phyloP scores from a whole-genome alignment of 768 basidiomycete species.

The Kwoniella sp. region DNA sequence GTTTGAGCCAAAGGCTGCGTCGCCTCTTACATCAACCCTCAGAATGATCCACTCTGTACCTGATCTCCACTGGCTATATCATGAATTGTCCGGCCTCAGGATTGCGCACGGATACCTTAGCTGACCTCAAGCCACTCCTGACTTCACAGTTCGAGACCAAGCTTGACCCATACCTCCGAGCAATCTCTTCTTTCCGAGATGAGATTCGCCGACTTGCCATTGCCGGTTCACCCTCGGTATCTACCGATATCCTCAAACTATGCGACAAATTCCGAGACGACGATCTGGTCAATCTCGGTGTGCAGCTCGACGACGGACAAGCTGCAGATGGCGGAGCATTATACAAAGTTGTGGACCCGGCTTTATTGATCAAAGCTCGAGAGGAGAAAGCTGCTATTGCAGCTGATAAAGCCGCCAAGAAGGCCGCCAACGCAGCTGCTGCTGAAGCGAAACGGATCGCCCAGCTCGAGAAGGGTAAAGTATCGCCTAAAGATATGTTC shows the following conservation, averaged over 20 bases:
- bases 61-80: too few relatives aligned
- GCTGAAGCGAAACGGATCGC: constrained; percentile 58
- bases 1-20: too few relatives aligned
- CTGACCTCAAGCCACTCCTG: constrained; percentile 18
- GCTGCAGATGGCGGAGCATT: constrained; percentile 90
- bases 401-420: constrained; percentile 77
- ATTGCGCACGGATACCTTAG: background rate
- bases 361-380: constrained; percentile 75
- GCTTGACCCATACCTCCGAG: constrained; percentile 83
- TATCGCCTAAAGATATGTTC: constrained; percentile 76
- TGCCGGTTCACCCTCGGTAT: constrained; percentile 56
- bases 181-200: constrained; percentile 87
- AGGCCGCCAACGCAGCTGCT: constrained; percentile 67
- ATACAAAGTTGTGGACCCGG: constrained; percentile 84
- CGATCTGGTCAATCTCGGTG: constrained; percentile 89
- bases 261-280: constrained; percentile 87
- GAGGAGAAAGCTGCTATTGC: constrained; percentile 80
- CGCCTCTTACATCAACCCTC: too few relatives aligned
- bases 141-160: constrained; percentile 71
- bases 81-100: too few relatives aligned
- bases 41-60: too few relatives aligned
- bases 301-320: constrained; percentile 95
- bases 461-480: constrained; percentile 81
- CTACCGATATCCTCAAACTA: constrained; percentile 78
- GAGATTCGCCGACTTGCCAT: constrained; percentile 81